These are phyloP conservation scores for Tilletia caries DNA, from an alignment of 1,284 basidiomycete genomes.

Conservation along the genomic window DNA sequence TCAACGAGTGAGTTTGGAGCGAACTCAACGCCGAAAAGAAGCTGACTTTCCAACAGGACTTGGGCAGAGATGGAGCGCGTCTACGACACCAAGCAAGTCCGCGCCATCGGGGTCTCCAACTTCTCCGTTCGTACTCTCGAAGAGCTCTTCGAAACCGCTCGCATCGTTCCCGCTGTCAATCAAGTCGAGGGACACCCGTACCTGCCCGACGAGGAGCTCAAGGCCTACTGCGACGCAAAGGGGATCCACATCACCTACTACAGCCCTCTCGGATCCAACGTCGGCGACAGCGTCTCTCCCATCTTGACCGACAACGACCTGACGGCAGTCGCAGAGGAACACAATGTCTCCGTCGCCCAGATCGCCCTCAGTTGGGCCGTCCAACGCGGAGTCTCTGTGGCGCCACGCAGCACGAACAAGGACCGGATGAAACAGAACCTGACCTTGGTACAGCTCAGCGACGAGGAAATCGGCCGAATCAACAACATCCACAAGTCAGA, in stretches of 20 bases:
- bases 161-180: slow-evolving; percentile 52
- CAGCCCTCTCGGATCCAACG: slow-evolving; percentile 51
- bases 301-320: slow-evolving; percentile 63
- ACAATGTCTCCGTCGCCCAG: slow-evolving; percentile 51
- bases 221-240: slow-evolving; percentile 43
- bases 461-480: slow-evolving; percentile 61
- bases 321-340: slow-evolving; percentile 48
- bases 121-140: slow-evolving; percentile 51
- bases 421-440: slow-evolving; percentile 70
- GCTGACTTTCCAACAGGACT: slow-evolving; percentile 45
- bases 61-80: slow-evolving; percentile 51
- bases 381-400: slow-evolving; percentile 57
- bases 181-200: slow-evolving; percentile 54
- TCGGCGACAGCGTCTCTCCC: slow-evolving; percentile 61
- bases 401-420: slow-evolving; percentile 58
- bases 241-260: slow-evolving; percentile 52
- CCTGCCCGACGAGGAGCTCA: slow-evolving; percentile 52
- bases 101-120: slow-evolving; percentile 52
- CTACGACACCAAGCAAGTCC: slow-evolving; percentile 51
- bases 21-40: slow-evolving; percentile 49
- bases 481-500: slow-evolving; percentile 31
- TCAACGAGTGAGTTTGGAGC: slow-evolving; percentile 26
- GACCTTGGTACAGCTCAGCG: slow-evolving; percentile 64
- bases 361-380: slow-evolving; percentile 67
- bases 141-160: slow-evolving; percentile 44